Evolutionary conservation across 169 alveolate genomes (phyloP).

Genomic region (Plasmodium inui): DNA sequence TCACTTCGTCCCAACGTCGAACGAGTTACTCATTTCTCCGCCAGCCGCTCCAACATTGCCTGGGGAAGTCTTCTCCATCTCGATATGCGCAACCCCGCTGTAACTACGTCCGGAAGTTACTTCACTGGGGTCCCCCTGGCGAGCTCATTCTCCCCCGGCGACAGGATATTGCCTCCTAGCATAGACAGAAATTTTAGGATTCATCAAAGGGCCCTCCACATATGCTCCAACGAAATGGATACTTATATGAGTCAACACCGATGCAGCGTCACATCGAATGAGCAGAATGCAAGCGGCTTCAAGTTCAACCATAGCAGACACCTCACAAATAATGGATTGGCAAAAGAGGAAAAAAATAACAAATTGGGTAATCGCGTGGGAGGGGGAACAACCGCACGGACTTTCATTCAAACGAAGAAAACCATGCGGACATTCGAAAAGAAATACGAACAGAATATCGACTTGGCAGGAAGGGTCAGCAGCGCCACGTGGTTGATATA

Average conservation of each 20-base stretch:
- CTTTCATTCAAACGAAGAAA: neutral
- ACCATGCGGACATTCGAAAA: slow-evolving; percentile 47
- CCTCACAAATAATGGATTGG: neutral
- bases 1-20: neutral
- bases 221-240: neutral
- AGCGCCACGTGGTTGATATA: slow-evolving; percentile 93
- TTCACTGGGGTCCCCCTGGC: neutral
- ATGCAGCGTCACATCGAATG: neutral
- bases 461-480: slow-evolving; percentile 90
- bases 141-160: neutral
- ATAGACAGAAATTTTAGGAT: neutral
- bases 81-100: neutral
- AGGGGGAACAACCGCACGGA: neutral
- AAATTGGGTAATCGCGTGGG: neutral
- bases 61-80: neutral
- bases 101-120: neutral
- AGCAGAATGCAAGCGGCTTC: neutral
- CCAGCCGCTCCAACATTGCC: neutral
- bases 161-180: neutral
- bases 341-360: neutral
- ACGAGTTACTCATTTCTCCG: neutral
- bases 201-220: neutral
- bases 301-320: neutral
- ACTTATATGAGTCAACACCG: neutral
- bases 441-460: slow-evolving; percentile 76